Percentiles rank a stretch among this genome's conserved stretches.
These are phyloP conservation scores for Nothomitra cinnamomea DNA, from an alignment of 2,329 filamentous ascomycete species.

Conservation along the genomic window DNA sequence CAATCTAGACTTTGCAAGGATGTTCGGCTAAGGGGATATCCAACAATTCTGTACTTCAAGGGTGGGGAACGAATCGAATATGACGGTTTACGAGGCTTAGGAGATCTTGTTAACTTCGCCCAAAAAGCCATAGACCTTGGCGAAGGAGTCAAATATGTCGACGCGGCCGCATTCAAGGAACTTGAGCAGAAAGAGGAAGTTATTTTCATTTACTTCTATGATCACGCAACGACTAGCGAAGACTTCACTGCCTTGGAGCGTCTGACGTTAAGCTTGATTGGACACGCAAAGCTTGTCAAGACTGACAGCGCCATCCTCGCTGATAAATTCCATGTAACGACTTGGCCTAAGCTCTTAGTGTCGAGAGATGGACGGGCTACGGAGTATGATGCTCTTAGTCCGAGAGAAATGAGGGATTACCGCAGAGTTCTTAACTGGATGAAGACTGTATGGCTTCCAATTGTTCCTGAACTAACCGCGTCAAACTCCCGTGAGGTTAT, in stretches of 20 bases:
- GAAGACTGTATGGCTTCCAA: slow-evolving; percentile 87
- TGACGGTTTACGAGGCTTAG: slow-evolving; percentile 74
- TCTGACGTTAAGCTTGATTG: slow-evolving; percentile 73
- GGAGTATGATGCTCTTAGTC: slow-evolving; percentile 76
- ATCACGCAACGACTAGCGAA: slow-evolving; percentile 81
- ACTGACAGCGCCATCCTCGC: slow-evolving; percentile 62
- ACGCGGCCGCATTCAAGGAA: slow-evolving; percentile 56
- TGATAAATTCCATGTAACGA: slow-evolving; percentile 83
- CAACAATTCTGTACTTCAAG: slow-evolving; percentile 84
- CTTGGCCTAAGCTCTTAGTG: slow-evolving; percentile 86
- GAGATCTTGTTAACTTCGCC: slow-evolving; percentile 75
- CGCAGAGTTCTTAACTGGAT: slow-evolving; percentile 76
- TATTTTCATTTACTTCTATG: slow-evolving; percentile 94
- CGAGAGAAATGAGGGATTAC: slow-evolving; percentile 82
- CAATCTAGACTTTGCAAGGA: slow-evolving; percentile 87
- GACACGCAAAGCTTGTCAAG: slow-evolving; percentile 83
- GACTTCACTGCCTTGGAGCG: slow-evolving; percentile 82
- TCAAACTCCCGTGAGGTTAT: slow-evolving; percentile 89
- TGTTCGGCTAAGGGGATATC: slow-evolving; percentile 60
- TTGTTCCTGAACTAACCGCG: slow-evolving; percentile 84
- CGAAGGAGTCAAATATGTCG: slow-evolving; percentile 63
- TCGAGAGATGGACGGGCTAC: slow-evolving; percentile 76
- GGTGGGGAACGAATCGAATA: slow-evolving; percentile 88
- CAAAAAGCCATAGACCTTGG: slow-evolving; percentile 70
- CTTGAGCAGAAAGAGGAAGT: slow-evolving; percentile 90